Conservation (phyloP, 352 stramenopile genomes). For the Blastocystis sp. region DNA sequence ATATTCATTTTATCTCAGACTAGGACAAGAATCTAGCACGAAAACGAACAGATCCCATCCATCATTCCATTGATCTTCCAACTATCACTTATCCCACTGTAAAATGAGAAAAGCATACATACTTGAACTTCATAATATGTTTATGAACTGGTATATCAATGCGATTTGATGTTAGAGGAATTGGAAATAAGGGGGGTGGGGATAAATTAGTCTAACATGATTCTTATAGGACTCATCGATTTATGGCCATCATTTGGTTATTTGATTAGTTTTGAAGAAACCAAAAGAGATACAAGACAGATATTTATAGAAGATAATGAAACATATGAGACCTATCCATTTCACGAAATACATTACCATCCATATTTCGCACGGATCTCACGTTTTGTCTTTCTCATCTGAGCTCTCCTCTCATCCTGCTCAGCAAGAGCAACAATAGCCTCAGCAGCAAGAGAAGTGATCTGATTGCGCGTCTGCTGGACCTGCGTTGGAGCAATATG, state of each 20-base stretch:
- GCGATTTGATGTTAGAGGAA: background rate
- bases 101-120: background rate
- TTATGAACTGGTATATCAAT: conserved; percentile 60
- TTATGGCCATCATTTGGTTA: background rate
- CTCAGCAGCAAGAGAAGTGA: conserved; percentile 14
- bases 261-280: too few relatives aligned
- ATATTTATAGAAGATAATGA: background rate
- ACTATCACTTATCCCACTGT: background rate
- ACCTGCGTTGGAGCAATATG: conserved; percentile 48
- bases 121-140: conserved; percentile 54
- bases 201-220: background rate
- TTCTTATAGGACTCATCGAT: background rate
- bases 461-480: conserved; percentile 56
- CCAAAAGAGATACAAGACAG: background rate
- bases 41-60: background rate
- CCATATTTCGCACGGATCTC: conserved; percentile 53
- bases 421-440: conserved; percentile 38
- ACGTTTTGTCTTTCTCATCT: background rate
- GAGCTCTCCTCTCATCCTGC: conserved; percentile 25
- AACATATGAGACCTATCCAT: background rate
- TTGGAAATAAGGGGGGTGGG: background rate
- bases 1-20: background rate
- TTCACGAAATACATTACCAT: background rate
- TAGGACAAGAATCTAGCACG: background rate
- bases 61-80: background rate